Percentiles rank a stretch among this genome's conserved stretches.
phyloP scores from a whole-genome alignment of 2,329 filamentous ascomycete species.

The Ceratocystis albifundus region DNA sequence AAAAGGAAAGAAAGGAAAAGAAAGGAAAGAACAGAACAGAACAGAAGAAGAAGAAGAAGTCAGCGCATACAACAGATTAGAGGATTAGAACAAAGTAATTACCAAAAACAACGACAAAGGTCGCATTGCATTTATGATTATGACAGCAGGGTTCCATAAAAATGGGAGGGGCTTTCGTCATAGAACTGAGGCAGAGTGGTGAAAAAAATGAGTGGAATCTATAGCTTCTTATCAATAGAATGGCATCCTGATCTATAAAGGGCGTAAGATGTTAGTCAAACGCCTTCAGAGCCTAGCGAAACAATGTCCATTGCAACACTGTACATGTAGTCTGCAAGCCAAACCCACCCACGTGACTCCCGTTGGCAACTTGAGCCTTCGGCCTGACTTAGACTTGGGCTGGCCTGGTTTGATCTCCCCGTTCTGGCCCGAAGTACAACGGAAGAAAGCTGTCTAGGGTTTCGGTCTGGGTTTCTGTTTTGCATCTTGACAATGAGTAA shows the following conservation, averaged over 20 bases:
- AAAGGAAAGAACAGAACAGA: not conserved
- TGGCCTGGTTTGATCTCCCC: not conserved
- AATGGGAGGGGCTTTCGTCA: not conserved
- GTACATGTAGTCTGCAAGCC: too few species aligned
- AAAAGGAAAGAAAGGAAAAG: not conserved
- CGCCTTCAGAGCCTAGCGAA: not conserved
- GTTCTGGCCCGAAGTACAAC: not conserved
- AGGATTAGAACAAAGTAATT: conserved; percentile 7
- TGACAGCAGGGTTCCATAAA: conserved; percentile 5
- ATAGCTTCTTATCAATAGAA: not conserved
- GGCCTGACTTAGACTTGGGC: too few species aligned
- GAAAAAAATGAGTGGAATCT: not conserved
- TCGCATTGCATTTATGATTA: not conserved
- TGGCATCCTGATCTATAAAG: not conserved
- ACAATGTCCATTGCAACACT: too few species aligned
- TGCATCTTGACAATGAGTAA: not conserved
- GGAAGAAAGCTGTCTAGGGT: not conserved
- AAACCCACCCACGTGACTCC: not conserved
- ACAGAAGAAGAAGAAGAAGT: too few species aligned
- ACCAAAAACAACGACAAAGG: not conserved
- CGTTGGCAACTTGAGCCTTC: not conserved
- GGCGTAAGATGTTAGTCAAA: too few species aligned
- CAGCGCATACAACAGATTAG: not conserved
- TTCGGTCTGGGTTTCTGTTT: not conserved
- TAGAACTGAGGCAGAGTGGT: not conserved